phyloP scores from a whole-genome alignment of 176 grass and related monocot genomes.

The Thinopyrum elongatum region DNA sequence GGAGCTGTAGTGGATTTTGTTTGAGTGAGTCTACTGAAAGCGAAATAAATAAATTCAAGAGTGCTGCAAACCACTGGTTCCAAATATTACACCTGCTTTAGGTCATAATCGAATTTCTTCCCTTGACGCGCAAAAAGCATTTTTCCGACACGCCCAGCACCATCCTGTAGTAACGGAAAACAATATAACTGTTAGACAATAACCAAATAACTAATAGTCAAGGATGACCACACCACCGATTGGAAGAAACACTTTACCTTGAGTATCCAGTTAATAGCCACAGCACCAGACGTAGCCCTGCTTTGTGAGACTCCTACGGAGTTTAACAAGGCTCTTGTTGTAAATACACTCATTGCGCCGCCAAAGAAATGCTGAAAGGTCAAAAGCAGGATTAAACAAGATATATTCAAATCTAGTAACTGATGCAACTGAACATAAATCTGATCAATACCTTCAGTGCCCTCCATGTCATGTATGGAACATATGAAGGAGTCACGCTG shows the following conservation, averaged over 20 bases:
- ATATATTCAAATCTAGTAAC: neutral
- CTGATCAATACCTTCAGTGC: slow-evolving; percentile 70
- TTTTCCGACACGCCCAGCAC: slow-evolving; percentile 94
- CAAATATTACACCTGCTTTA: slow-evolving; percentile 77
- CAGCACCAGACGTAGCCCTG: slow-evolving; percentile 77
- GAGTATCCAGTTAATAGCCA: slow-evolving; percentile 99
- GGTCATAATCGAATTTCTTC: slow-evolving; percentile 97
- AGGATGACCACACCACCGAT: neutral
- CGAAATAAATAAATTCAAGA: neutral
- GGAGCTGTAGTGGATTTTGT: slow-evolving; percentile 58
- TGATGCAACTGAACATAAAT: neutral
- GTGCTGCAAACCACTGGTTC: neutral
- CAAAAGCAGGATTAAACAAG: neutral
- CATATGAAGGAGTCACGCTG: slow-evolving; percentile 94
- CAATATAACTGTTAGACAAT: neutral
- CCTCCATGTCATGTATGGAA: slow-evolving; percentile 99
- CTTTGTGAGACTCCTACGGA: slow-evolving; percentile 91
- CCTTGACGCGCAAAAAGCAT: slow-evolving; percentile 99
- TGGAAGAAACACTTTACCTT: slow-evolving; percentile 52
- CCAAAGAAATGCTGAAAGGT: slow-evolving; percentile 89
- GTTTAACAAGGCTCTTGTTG: slow-evolving; percentile 79
- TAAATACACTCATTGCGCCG: slow-evolving; percentile 97
- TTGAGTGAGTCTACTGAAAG: slow-evolving; percentile 15
- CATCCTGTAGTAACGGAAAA: slow-evolving; percentile 62
- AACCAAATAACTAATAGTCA: neutral